Evolutionary conservation across 2,329 filamentous ascomycete genomes (phyloP).

Genomic region (Helotiales sp.): DNA sequence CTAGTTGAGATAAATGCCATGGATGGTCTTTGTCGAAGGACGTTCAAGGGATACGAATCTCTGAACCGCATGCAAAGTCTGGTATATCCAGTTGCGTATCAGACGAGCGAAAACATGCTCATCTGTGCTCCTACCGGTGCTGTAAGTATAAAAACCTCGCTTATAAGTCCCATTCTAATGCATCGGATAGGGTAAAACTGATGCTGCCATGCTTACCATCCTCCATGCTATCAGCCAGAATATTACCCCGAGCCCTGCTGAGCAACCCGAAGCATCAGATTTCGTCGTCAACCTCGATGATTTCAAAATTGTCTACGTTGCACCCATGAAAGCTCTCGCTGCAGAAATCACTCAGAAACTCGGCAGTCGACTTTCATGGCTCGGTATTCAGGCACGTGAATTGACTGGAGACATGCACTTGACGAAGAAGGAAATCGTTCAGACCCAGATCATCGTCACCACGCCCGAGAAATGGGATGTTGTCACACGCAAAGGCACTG

Average conservation of each 20-base stretch:
- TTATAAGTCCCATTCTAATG: not conserved
- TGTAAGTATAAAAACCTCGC: constrained; percentile 42
- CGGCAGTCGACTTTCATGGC: constrained; percentile 87
- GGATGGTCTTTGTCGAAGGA: constrained; percentile 86
- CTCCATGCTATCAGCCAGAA: constrained; percentile 89
- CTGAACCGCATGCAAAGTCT: constrained; percentile 98
- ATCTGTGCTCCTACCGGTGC: constrained; percentile 97
- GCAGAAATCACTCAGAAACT: constrained; percentile 96
- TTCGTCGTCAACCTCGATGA: constrained; percentile 83
- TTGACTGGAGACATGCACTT: constrained; percentile 99
- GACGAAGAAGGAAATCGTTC: constrained; percentile 91
- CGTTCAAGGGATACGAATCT: constrained; percentile 90
- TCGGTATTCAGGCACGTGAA: constrained; percentile 88
- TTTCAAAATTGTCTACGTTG: constrained; percentile 98
- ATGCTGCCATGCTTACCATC: constrained; percentile 95
- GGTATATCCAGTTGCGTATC: constrained; percentile 92
- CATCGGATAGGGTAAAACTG: constrained; percentile 74
- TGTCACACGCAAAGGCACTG: constrained; percentile 93
- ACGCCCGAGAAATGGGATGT: constrained; percentile 99
- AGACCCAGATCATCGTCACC: constrained; percentile 97
- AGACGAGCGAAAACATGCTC: constrained; percentile 96
- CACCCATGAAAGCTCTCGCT: constrained; percentile 97
- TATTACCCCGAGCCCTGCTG: constrained; percentile 74
- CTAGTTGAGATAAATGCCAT: constrained; percentile 78
- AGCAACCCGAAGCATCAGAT: constrained; percentile 70